A percentile compares a stretch with the other conserved stretches of the same genome.
These are phyloP conservation scores for Metarhizium humberi DNA, from an alignment of 2,329 filamentous ascomycete species.

Conservation along the genomic window DNA sequence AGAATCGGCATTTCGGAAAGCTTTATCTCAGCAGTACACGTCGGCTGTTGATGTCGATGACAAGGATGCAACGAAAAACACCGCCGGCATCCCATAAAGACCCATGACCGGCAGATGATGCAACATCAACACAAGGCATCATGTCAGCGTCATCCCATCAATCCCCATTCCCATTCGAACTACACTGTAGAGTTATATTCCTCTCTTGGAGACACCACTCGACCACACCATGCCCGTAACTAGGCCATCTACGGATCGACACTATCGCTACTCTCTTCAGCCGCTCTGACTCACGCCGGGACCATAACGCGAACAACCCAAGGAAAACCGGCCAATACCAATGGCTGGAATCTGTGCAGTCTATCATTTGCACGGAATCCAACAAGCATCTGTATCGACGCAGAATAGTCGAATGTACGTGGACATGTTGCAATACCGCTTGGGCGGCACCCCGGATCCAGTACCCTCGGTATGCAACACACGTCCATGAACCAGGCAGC, in stretches of 20 bases:
- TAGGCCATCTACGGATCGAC: neutral
- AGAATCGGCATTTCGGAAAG: neutral
- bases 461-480: neutral
- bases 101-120: neutral
- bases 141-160: neutral
- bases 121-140: neutral
- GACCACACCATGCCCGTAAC: neutral
- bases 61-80: neutral
- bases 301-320: neutral
- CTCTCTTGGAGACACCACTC: no score
- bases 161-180: neutral
- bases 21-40: neutral
- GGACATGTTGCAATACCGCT: neutral
- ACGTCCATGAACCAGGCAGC: neutral
- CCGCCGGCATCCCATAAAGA: neutral
- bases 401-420: neutral
- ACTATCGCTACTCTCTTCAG: neutral
- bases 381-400: neutral
- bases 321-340: no score
- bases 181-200: neutral
- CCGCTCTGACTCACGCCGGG: slow-evolving; percentile 1
- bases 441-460: neutral
- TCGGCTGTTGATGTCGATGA: neutral
- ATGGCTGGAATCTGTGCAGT: neutral
- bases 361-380: neutral